These are phyloP conservation scores for Mercurialis annua DNA, from an alignment of 345 rosid species.

Conservation along the genomic window DNA sequence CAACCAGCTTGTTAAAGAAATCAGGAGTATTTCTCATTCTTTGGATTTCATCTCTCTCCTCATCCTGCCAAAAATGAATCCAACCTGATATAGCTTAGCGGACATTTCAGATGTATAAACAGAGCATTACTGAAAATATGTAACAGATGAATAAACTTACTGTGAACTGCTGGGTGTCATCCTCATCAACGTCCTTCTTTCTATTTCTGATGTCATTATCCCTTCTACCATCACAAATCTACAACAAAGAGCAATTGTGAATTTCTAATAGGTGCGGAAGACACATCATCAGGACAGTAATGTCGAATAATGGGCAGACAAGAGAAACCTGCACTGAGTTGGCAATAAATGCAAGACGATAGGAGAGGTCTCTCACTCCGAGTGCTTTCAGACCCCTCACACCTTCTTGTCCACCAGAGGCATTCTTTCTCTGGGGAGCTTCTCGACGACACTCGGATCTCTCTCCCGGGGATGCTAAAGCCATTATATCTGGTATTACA, in stretches of 20 bases:
- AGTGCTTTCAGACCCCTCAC: slow-evolving; percentile 78
- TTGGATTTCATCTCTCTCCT: slow-evolving; percentile 79
- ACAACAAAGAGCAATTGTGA: slow-evolving; percentile 10
- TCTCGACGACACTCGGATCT: slow-evolving; percentile 83
- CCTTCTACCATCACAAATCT: slow-evolving; percentile 88
- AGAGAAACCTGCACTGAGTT: slow-evolving; percentile 87
- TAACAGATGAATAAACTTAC: slow-evolving; percentile 36
- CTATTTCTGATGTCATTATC: slow-evolving; percentile 74
- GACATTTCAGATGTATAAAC: neutral
- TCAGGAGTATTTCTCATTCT: slow-evolving; percentile 91
- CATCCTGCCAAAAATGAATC: slow-evolving; percentile 39
- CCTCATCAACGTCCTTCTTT: slow-evolving; percentile 83
- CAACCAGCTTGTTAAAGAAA: slow-evolving; percentile 88
- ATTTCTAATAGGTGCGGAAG: neutral
- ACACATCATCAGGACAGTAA: neutral
- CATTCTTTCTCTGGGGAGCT: slow-evolving; percentile 57
- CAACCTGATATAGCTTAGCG: neutral
- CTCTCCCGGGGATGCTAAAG: slow-evolving; percentile 94
- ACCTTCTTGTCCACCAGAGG: slow-evolving; percentile 68
- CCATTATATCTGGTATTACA: slow-evolving; percentile 89
- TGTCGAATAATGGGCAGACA: neutral
- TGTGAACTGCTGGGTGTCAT: slow-evolving; percentile 66
- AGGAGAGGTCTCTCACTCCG: slow-evolving; percentile 94
- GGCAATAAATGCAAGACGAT: slow-evolving; percentile 88
- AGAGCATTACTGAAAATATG: neutral